phyloP scores from a whole-genome alignment of 768 basidiomycete genomes.

The Mycena filopes region DNA sequence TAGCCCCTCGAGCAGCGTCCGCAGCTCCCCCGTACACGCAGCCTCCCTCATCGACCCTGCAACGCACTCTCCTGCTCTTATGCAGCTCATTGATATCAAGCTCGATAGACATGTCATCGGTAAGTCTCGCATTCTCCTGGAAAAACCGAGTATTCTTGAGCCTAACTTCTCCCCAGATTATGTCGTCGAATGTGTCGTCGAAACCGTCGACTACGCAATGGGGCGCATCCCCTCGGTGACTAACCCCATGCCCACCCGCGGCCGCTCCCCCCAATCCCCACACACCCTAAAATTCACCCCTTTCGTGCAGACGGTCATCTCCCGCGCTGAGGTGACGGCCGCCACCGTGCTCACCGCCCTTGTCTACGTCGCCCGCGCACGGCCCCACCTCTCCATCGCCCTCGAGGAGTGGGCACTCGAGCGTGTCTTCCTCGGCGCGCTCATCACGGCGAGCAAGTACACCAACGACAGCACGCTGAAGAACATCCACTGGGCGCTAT shows the following conservation, averaged over 20 bases:
- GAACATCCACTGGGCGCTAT: constrained; percentile 29
- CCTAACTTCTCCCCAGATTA: constrained; percentile 5
- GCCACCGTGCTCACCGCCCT: constrained; percentile 19
- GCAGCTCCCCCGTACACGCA: background rate
- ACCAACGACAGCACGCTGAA: constrained; percentile 22
- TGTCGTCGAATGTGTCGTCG: constrained; percentile 24
- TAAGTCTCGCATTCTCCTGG: background rate
- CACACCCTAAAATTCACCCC: constrained; percentile 6
- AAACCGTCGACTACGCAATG: constrained; percentile 23
- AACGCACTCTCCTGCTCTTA: constrained; percentile 1
- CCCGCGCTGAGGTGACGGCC: constrained; percentile 22
- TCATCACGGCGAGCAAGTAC: constrained; percentile 25
- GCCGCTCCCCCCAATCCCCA: background rate
- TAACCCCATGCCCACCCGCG: background rate
- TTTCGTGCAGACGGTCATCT: constrained; percentile 16
- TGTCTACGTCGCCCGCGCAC: constrained; percentile 21
- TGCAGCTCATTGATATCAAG: constrained; percentile 23
- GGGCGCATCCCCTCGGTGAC: constrained; percentile 1
- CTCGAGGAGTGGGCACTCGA: constrained; percentile 24
- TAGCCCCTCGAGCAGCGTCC: background rate
- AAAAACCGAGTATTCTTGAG: too few relatives aligned
- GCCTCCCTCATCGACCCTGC: constrained; percentile 22
- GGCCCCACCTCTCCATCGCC: constrained; percentile 19
- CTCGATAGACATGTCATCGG: constrained; percentile 18
- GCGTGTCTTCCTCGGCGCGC: constrained; percentile 27